These are phyloP conservation scores for Daldinia bambusicola DNA, from an alignment of 495 filamentous ascomycete species.

Conservation along the genomic window DNA sequence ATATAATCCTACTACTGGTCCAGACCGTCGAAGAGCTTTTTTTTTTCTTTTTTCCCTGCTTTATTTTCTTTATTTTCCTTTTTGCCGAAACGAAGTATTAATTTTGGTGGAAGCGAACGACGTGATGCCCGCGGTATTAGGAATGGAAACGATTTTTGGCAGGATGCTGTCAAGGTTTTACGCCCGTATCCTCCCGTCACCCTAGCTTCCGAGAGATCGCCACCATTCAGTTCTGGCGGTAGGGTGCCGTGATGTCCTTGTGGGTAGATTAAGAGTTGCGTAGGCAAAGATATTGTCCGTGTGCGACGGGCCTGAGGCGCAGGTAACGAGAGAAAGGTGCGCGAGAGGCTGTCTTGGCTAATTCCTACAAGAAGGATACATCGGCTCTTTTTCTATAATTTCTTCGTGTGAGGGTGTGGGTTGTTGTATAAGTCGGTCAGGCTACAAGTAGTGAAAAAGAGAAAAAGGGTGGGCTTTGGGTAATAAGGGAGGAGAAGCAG, in stretches of 20 bases:
- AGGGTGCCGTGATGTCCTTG: slow-evolving; percentile 10
- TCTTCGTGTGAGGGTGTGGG: slow-evolving; percentile 34
- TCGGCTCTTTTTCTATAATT: slow-evolving; percentile 39
- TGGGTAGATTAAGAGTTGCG: slow-evolving; percentile 14
- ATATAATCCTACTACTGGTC: slow-evolving; percentile 30
- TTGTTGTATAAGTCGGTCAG: slow-evolving; percentile 44
- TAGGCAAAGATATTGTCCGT: neutral
- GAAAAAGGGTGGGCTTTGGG: slow-evolving; percentile 41
- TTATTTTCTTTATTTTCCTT: no score
- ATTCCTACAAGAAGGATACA: slow-evolving; percentile 40
- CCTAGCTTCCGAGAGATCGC: slow-evolving; percentile 30
- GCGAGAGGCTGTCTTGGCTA: slow-evolving; percentile 39
- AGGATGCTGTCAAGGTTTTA: slow-evolving; percentile 31
- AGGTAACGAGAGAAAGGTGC: slow-evolving; percentile 42
- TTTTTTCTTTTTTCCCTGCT: neutral
- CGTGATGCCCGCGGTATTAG: slow-evolving; percentile 23
- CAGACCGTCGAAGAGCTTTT: slow-evolving; percentile 13
- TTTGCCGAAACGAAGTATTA: slow-evolving; percentile 30
- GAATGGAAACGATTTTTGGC: slow-evolving; percentile 22
- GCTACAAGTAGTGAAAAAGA: slow-evolving; percentile 20
- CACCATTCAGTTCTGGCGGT: slow-evolving; percentile 37
- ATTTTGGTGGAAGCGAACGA: slow-evolving; percentile 35
- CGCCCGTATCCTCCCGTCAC: slow-evolving; percentile 46
- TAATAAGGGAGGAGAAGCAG: slow-evolving; percentile 43
- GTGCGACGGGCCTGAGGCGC: slow-evolving; percentile 24